A percentile compares a stretch with the other conserved stretches of the same genome.
Conservation (phyloP, 106 monocot genomes). For the Gastrodia elata region DNA sequence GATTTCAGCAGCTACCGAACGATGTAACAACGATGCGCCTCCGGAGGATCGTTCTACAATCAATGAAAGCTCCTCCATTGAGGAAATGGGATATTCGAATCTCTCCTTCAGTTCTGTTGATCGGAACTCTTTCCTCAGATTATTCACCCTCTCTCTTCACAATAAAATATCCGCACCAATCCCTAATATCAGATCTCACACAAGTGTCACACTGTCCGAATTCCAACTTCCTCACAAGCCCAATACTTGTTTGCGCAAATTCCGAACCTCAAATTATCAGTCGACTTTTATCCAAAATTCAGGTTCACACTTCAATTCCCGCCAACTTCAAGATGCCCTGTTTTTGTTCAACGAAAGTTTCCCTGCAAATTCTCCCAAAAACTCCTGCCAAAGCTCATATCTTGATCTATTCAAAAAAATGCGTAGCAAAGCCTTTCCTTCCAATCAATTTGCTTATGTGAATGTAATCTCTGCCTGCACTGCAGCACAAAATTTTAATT, state of each 20-base stretch:
- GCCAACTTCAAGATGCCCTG: constrained; percentile 5
- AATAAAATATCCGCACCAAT: background rate
- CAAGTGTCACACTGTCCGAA: background rate
- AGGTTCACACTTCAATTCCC: background rate
- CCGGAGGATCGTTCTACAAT: no score
- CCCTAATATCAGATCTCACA: background rate
- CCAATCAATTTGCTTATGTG: constrained; percentile 34
- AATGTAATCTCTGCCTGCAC: constrained; percentile 44
- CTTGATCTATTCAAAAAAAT: constrained; percentile 19
- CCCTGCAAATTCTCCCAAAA: constrained; percentile 14
- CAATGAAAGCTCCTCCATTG: background rate
- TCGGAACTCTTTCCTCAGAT: background rate
- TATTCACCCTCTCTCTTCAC: background rate
- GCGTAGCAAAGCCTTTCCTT: constrained; percentile 9
- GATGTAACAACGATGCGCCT: no score
- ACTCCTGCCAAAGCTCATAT: constrained; percentile 10
- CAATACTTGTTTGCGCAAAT: background rate
- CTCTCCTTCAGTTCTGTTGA: background rate
- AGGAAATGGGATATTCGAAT: constrained; percentile 7
- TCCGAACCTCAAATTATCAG: background rate
- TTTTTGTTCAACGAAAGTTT: constrained; percentile 39
- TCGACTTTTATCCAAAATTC: background rate
- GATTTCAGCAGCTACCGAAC: no score
- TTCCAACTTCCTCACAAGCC: background rate
- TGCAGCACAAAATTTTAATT: constrained; percentile 3